A percentile compares a stretch with the other conserved stretches of the same genome.
phyloP scores from a whole-genome alignment of 345 rosid genomes.

The Clarkia xantiana region DNA sequence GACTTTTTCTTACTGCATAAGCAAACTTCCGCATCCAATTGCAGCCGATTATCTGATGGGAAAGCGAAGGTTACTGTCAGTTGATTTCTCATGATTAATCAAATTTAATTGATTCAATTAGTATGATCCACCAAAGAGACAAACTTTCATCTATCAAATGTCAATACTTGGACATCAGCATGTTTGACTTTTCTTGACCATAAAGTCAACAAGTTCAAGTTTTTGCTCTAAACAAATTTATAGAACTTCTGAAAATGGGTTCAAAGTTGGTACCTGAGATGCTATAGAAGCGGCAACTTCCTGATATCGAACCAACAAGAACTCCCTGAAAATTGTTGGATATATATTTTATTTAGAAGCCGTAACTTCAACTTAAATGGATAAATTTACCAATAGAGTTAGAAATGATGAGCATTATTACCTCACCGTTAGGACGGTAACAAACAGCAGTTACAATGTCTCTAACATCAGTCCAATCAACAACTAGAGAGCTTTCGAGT shows the following conservation, averaged over 20 bases:
- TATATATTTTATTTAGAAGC: not conserved
- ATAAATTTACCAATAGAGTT: no score
- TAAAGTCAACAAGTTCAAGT: no score
- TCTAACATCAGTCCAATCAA: slow-evolving; percentile 64
- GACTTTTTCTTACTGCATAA: slow-evolving; percentile 62
- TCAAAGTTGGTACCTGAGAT: slow-evolving; percentile 14
- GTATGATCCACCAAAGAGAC: no score
- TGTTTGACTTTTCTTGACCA: no score
- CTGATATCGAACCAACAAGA: slow-evolving; percentile 28
- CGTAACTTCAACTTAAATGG: no score
- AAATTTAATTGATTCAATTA: no score
- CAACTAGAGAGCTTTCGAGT: slow-evolving; percentile 43
- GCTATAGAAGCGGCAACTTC: slow-evolving; percentile 25
- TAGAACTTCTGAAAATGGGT: not conserved
- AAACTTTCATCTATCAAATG: not conserved
- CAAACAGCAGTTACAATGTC: slow-evolving; percentile 74
- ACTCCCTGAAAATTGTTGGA: slow-evolving; percentile 16
- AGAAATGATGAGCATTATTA: slow-evolving; percentile 9
- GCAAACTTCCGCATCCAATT: slow-evolving; percentile 54
- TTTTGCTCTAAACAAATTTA: no score
- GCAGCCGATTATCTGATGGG: slow-evolving; percentile 51
- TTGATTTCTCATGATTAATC: no score
- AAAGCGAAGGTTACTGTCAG: slow-evolving; percentile 4
- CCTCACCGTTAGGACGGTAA: slow-evolving; percentile 83
- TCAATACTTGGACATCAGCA: no score